Percentiles rank a stretch among this genome's conserved stretches.
Evolutionary conservation across 108 stramenopile genomes (phyloP).

Genomic region (Cyclotella distinguenda): DNA sequence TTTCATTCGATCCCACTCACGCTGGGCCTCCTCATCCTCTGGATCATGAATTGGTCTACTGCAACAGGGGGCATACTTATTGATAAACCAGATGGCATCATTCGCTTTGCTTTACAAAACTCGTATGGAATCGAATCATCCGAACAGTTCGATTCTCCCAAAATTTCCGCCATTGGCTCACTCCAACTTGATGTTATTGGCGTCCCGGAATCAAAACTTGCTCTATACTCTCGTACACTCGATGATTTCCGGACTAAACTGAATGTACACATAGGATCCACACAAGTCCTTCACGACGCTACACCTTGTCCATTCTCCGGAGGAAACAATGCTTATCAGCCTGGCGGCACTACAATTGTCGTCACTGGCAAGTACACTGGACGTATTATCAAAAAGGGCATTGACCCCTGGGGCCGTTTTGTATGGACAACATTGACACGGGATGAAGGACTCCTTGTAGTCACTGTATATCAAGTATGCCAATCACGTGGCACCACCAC

Average conservation of each 20-base stretch:
- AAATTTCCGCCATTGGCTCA: not conserved
- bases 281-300: not conserved
- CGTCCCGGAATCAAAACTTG: not conserved
- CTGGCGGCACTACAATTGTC: not conserved
- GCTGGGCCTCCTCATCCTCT: too few relatives aligned
- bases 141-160: too few relatives aligned
- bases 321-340: not conserved
- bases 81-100: too few relatives aligned
- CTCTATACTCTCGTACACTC: not conserved
- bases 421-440: not conserved
- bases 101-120: too few relatives aligned
- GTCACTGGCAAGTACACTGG: not conserved
- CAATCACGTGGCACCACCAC: not conserved
- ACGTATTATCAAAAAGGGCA: not conserved
- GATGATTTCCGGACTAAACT: not conserved
- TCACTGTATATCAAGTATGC: slow-evolving; percentile 4
- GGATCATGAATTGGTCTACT: too few relatives aligned
- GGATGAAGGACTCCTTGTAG: slow-evolving; percentile 2
- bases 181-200: slow-evolving; percentile 1
- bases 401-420: slow-evolving; percentile 2
- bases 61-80: too few relatives aligned
- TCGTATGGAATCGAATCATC: too few relatives aligned
- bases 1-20: too few relatives aligned
- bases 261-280: not conserved
- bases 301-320: not conserved